Percentiles rank a stretch among this genome's conserved stretches.
Evolutionary conservation across 345 rosid genomes (phyloP).

Genomic region (Dimocarpus longan): DNA sequence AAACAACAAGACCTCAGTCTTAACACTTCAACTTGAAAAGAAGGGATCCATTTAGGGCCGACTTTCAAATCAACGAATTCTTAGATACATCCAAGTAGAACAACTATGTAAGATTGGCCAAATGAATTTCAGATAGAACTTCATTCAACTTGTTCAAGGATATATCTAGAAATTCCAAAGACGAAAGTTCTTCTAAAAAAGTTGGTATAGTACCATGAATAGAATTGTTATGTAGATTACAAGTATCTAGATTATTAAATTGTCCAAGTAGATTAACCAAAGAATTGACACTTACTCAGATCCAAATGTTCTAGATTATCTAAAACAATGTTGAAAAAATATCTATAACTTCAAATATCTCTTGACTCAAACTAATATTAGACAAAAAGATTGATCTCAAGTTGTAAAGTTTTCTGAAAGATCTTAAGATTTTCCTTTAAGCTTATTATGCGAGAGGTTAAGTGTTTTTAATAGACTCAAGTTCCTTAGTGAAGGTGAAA

Average conservation of each 20-base stretch:
- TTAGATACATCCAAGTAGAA: conserved; percentile 11
- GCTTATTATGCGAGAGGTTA: neutral
- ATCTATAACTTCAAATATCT: neutral
- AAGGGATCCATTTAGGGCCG: conserved; percentile 30
- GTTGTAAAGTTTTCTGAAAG: neutral
- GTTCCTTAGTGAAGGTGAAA: conserved; percentile 15
- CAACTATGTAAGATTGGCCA: conserved; percentile 28
- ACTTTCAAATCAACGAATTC: conserved; percentile 26
- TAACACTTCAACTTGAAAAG: conserved; percentile 26
- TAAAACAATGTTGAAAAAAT: neutral
- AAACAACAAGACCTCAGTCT: conserved; percentile 20
- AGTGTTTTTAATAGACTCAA: conserved; percentile 12
- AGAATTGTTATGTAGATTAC: neutral
- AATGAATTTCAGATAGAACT: conserved; percentile 23
- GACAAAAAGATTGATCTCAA: neutral
- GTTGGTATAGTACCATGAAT: neutral
- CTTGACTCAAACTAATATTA: neutral
- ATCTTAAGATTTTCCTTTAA: neutral
- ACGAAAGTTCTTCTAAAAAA: neutral
- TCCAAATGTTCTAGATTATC: neutral
- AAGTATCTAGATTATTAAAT: neutral
- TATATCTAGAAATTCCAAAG: neutral
- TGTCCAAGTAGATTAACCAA: neutral
- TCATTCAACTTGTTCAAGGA: neutral
- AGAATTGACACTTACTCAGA: neutral